Percentiles rank a stretch among this genome's conserved stretches.
phyloP scores from a whole-genome alignment of 108 stramenopile genomes.

The Bacterosira constricta region DNA sequence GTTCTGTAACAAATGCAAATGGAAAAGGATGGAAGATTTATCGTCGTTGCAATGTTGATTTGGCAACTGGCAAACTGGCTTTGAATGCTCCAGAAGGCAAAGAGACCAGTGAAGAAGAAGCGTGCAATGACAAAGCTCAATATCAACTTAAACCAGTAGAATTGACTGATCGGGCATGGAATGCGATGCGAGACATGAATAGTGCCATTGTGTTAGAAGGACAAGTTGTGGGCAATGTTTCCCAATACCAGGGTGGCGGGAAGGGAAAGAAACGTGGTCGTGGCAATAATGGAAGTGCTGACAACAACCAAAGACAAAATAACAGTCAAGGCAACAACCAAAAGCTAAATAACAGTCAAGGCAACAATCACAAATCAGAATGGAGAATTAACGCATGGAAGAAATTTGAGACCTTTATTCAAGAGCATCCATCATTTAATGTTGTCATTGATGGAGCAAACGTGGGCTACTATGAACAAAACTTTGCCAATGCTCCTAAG shows the following conservation, averaged over 20 bases:
- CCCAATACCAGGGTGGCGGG: conserved; percentile 82
- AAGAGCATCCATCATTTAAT: conserved; percentile 45
- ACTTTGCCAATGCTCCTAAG: conserved; percentile 78
- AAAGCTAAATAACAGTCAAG: neutral
- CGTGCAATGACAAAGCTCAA: neutral
- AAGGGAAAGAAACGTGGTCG: conserved; percentile 74
- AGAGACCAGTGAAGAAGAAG: neutral
- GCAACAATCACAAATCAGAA: conserved; percentile 5
- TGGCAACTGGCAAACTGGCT: conserved; percentile 53
- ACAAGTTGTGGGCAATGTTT: conserved; percentile 55
- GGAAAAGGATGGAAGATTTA: conserved; percentile 56
- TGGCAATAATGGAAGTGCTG: conserved; percentile 12
- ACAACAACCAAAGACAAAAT: conserved; percentile 1
- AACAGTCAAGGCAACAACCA: no score
- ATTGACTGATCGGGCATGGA: conserved; percentile 59
- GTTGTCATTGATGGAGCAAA: conserved; percentile 98
- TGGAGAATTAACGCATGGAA: conserved; percentile 49
- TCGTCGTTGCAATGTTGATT: conserved; percentile 58
- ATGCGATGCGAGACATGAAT: conserved; percentile 78
- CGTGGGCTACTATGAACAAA: conserved; percentile 93
- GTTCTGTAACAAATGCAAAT: conserved; percentile 20
- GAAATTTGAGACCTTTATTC: conserved; percentile 41
- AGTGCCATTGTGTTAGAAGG: conserved; percentile 74
- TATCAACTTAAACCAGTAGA: conserved; percentile 62
- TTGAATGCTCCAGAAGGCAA: conserved; percentile 47